Conservation (phyloP, 805 yeast species). For the Kazachstania taianensis region DNA sequence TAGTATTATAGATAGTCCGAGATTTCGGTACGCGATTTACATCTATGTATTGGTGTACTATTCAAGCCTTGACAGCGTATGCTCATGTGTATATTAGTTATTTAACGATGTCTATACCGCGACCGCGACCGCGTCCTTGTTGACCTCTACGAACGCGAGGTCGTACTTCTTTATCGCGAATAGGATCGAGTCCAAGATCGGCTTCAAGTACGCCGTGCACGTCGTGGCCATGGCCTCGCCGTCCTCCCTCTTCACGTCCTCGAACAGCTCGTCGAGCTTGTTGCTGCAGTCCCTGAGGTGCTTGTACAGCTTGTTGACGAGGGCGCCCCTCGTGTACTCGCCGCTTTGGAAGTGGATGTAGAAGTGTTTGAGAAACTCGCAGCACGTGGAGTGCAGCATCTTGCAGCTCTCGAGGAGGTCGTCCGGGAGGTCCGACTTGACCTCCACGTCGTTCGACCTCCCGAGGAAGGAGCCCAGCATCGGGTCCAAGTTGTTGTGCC, state of each 20-base stretch:
- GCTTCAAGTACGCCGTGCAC: constrained; percentile 32
- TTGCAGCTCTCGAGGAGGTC: constrained; percentile 41
- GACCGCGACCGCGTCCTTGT: constrained; percentile 3
- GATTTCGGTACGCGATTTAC: no score
- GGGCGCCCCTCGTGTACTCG: constrained; percentile 34
- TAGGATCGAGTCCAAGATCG: constrained; percentile 36
- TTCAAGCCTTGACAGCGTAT: no score
- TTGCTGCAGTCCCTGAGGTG: constrained; percentile 39
- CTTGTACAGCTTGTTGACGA: constrained; percentile 37
- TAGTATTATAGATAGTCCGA: no score
- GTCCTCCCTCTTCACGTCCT: constrained; percentile 23
- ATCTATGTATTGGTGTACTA: no score
- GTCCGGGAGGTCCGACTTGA: constrained; percentile 27
- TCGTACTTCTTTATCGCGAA: constrained; percentile 41
- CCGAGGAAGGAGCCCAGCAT: constrained; percentile 20
- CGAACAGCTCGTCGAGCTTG: constrained; percentile 28
- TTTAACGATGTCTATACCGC: no score
- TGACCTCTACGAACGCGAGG: constrained; percentile 5
- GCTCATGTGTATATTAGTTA: no score
- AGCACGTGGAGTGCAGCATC: constrained; percentile 59
- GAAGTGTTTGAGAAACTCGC: constrained; percentile 67
- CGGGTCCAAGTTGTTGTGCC: constrained; percentile 23
- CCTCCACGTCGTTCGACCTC: constrained; percentile 22
- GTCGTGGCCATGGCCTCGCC: constrained; percentile 21
- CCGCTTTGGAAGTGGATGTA: constrained; percentile 54